Percentiles rank a stretch among this genome's conserved stretches.
These are phyloP conservation scores for Adansonia madagascariensis DNA, from an alignment of 441 rosid species.

Conservation along the genomic window DNA sequence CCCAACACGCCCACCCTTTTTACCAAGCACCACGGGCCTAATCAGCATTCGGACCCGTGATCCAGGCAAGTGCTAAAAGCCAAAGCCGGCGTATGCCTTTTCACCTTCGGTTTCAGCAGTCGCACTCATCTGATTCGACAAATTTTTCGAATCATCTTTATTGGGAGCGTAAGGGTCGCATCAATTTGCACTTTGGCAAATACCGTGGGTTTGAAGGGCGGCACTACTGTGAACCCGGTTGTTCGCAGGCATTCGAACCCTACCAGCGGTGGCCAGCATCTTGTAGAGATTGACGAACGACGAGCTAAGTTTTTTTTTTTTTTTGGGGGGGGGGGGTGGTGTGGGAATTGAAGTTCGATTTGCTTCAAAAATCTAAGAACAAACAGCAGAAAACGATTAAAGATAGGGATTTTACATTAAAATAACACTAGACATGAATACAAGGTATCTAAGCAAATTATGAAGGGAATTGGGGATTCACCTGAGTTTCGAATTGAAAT, in stretches of 20 bases:
- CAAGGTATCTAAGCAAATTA: not conserved
- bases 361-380: not conserved
- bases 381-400: not conserved
- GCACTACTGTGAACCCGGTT: slow-evolving; percentile 97
- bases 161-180: slow-evolving; percentile 91
- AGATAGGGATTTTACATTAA: not conserved
- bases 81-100: slow-evolving; percentile 78
- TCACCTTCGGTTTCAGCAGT: slow-evolving; percentile 59
- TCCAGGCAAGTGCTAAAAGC: slow-evolving; percentile 77
- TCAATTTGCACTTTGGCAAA: slow-evolving; percentile 94
- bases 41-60: slow-evolving; percentile 72
- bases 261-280: slow-evolving; percentile 97
- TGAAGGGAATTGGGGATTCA: not conserved
- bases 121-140: slow-evolving; percentile 42
- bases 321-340: too few relatives aligned
- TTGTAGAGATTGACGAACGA: slow-evolving; percentile 28
- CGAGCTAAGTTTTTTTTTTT: not conserved
- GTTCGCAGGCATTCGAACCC: slow-evolving; percentile 99
- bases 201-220: slow-evolving; percentile 91
- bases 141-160: slow-evolving; percentile 68
- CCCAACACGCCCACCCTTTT: slow-evolving; percentile 90
- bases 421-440: not conserved
- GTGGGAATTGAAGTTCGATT: not conserved
- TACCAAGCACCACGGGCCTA: slow-evolving; percentile 93
- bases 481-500: not conserved